These are phyloP conservation scores for Apiotrichum laibachii DNA, from an alignment of 1,284 basidiomycete species.

Conservation along the genomic window DNA sequence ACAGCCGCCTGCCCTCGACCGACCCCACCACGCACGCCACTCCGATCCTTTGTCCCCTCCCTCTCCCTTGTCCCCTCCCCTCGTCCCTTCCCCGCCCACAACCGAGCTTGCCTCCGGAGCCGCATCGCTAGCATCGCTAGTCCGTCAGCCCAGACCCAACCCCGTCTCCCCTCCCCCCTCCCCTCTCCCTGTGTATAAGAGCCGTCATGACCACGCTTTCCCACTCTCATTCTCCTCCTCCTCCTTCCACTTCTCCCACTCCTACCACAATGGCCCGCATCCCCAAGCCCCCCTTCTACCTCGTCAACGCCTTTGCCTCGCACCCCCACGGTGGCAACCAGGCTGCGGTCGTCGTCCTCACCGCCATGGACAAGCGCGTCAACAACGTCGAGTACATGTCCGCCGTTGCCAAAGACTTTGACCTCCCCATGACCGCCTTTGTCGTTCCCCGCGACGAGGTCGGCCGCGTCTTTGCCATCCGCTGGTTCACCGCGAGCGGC, in stretches of 20 bases:
- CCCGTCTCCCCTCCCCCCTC: too few species aligned
- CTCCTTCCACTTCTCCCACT: neutral
- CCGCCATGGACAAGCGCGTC: conserved; percentile 17
- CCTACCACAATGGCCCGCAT: conserved; percentile 7
- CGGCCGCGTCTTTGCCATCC: conserved; percentile 14
- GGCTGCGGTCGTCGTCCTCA: conserved; percentile 40
- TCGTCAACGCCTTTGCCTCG: conserved; percentile 39
- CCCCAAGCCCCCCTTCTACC: conserved; percentile 24
- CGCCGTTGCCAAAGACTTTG: conserved; percentile 31
- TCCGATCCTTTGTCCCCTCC: too few species aligned
- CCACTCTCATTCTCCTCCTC: neutral
- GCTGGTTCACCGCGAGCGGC: conserved; percentile 36
- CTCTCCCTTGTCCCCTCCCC: too few species aligned
- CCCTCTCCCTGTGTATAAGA: neutral
- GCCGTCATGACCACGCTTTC: neutral
- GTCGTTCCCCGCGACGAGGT: conserved; percentile 12
- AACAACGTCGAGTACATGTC: conserved; percentile 29
- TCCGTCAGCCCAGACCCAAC: too few species aligned
- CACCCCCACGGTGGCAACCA: conserved; percentile 36
- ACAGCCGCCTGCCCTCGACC: too few species aligned
- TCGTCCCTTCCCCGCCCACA: too few species aligned
- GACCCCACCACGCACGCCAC: too few species aligned
- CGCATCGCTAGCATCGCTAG: too few species aligned
- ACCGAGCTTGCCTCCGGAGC: too few species aligned
- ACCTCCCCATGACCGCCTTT: conserved; percentile 37